These are phyloP conservation scores for Fragaria nilgerrensis DNA, from an alignment of 306 rosid species.

Conservation along the genomic window DNA sequence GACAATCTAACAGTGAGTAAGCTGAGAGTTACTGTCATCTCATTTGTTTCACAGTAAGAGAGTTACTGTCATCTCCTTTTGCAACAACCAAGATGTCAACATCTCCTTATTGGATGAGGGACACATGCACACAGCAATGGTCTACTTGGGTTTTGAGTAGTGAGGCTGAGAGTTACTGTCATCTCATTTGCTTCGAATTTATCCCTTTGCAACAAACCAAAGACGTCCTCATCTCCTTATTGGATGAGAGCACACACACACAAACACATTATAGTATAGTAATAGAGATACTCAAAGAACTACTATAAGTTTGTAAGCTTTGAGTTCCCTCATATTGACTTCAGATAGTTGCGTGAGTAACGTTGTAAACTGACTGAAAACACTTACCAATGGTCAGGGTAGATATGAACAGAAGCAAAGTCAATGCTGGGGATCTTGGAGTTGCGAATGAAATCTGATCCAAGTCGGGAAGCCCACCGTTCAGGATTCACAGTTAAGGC, in stretches of 20 bases:
- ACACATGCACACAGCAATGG: not conserved
- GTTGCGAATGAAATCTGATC: conserved; percentile 88
- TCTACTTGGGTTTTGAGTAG: not conserved
- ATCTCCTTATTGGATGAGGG: too few species aligned
- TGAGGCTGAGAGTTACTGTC: not conserved
- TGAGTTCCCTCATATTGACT: not conserved
- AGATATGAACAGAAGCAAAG: conserved; percentile 89
- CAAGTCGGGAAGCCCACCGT: conserved; percentile 92
- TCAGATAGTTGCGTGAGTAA: not conserved
- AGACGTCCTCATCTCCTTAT: not conserved
- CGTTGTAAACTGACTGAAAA: not conserved
- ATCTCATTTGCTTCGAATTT: not conserved
- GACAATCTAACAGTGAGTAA: not conserved
- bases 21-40: too few species aligned
- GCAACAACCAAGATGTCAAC: too few species aligned
- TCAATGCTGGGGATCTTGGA: conserved; percentile 62
- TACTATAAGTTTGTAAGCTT: not conserved
- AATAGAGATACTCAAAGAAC: not conserved
- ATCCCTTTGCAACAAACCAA: too few species aligned
- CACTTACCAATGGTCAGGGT: conserved; percentile 93
- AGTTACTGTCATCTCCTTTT: too few species aligned
- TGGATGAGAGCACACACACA: not conserved
- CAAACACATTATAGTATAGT: not conserved
- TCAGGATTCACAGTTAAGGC: conserved; percentile 69
- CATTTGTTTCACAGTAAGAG: too few species aligned